Conservation (phyloP, 768 basidiomycete genomes). For the Pleurotus salmoneostramineus region DNA sequence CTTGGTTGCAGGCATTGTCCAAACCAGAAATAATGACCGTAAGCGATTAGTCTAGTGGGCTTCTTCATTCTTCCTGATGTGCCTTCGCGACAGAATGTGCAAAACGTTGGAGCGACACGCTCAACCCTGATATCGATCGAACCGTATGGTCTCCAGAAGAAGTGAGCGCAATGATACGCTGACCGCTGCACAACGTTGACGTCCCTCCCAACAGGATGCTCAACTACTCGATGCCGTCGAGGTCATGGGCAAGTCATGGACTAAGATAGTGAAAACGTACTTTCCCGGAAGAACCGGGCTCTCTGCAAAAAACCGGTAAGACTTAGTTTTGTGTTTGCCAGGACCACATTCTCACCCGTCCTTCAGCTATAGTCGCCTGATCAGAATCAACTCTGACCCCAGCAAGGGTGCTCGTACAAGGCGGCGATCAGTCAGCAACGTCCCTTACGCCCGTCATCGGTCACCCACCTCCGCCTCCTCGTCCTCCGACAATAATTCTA, state of each 20-base stretch:
- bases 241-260: constrained; percentile 57
- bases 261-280: constrained; percentile 58
- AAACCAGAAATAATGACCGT: constrained; percentile 59
- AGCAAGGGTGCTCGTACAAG: constrained; percentile 2
- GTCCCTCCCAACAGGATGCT: constrained; percentile 35
- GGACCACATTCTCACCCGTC: not conserved
- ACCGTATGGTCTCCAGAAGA: constrained; percentile 56
- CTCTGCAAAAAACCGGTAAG: constrained; percentile 55
- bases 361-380: constrained; percentile 4
- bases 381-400: not conserved
- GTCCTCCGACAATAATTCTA: not conserved
- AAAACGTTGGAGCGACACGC: constrained; percentile 59
- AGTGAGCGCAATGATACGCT: constrained; percentile 23
- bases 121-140: constrained; percentile 57
- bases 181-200: constrained; percentile 4
- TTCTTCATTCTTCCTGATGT: not conserved
- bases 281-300: constrained; percentile 58
- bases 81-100: constrained; percentile 42
- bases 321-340: not conserved
- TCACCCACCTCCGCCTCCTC: constrained; percentile 5
- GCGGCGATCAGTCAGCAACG: not conserved
- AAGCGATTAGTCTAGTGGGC: constrained; percentile 19
- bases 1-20: constrained; percentile 52
- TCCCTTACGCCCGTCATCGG: constrained; percentile 1
- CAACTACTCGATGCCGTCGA: constrained; percentile 50